Base-by-base conservation (phyloP, 345 rosid species). In the Pistacia integerrima region DNA sequence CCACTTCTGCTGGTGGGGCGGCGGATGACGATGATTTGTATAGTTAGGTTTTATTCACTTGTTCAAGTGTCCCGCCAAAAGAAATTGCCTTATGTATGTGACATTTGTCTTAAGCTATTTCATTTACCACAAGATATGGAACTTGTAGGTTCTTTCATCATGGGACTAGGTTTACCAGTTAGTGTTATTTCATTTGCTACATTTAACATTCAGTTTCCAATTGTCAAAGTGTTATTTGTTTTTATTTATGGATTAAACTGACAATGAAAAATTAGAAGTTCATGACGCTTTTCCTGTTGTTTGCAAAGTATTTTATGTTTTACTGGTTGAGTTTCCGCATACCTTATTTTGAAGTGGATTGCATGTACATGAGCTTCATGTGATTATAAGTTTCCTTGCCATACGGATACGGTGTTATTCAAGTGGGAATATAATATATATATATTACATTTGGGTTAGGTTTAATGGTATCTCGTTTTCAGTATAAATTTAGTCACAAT, bases 21-120 rank as follows among this genome's bases (percentile, higher is more conserved):
- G 85, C 81, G 35, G 88, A 85, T 8, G 84, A 85, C 1, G 90
- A 83, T 54, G 87, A 85, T 79, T 62, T 87, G 75, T 84, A 87
- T 77, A 79, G 76, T 67, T 84, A 83, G 80, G n/a, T n/a, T 59
- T 74, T 16, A 8, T 35, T 14, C 46, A 1, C 46, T 41, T 8
- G 1, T 41, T 41, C 46, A 41, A 41, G 46, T 41, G 46, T 41
- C 46, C 46, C 8, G 8, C 46, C 46, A 41, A 41, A 41, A 41
- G 3, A 2, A 41, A 41, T 41, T 56, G 11, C n/a, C 18, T 22
- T 25, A 9, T 54, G 70, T 64, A n/a, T 52, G 41, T 54, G 16
- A 36, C 64, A 49, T 46, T 51, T 59, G 36, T 35, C 58, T 61
- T 73, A 5, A 73, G 57, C 56, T 16, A 1, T 41, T 41, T 54